Evolutionary conservation across 208 protist species (phyloP).

Genomic region (Crithidia acanthocephali): DNA sequence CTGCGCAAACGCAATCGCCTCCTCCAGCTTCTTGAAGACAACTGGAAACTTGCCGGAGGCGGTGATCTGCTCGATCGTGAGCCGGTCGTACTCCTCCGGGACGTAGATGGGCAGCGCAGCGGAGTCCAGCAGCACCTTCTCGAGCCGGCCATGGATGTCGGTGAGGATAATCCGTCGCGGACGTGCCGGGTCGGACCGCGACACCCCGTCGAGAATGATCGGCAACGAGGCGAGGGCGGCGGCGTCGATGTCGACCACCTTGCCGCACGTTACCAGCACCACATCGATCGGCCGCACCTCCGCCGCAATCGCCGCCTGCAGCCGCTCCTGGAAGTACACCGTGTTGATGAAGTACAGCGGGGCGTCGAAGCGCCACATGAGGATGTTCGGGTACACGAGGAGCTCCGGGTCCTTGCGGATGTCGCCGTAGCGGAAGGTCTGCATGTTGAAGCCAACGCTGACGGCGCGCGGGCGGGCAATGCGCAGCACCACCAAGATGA

Average conservation of each 20-base stretch:
- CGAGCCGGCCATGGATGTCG: slow-evolving; percentile 52
- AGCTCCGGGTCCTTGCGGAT: slow-evolving; percentile 60
- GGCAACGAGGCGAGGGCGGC: slow-evolving; percentile 41
- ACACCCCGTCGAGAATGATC: slow-evolving; percentile 32
- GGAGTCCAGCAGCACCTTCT: slow-evolving; percentile 51
- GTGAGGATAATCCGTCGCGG: slow-evolving; percentile 50
- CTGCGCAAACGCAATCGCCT: slow-evolving; percentile 52
- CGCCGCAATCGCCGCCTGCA: slow-evolving; percentile 35
- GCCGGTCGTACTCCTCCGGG: slow-evolving; percentile 49
- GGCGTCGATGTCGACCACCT: slow-evolving; percentile 62
- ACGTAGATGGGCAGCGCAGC: slow-evolving; percentile 52
- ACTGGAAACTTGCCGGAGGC: slow-evolving; percentile 49
- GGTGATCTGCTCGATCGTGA: slow-evolving; percentile 39
- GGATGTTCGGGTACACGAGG: slow-evolving; percentile 66
- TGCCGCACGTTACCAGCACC: slow-evolving; percentile 54
- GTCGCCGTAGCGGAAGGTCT: slow-evolving; percentile 53
- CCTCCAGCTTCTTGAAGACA: slow-evolving; percentile 50
- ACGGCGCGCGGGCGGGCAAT: slow-evolving; percentile 56
- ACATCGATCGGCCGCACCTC: slow-evolving; percentile 61
- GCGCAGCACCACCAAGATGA: slow-evolving; percentile 62
- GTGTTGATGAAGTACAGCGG: slow-evolving; percentile 64
- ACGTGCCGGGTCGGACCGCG: slow-evolving; percentile 25
- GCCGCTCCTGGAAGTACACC: slow-evolving; percentile 51
- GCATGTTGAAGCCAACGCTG: slow-evolving; percentile 62
- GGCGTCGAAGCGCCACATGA: slow-evolving; percentile 69